phyloP scores from a whole-genome alignment of 2,329 filamentous ascomycete species.

The Talaromyces rugulosus region DNA sequence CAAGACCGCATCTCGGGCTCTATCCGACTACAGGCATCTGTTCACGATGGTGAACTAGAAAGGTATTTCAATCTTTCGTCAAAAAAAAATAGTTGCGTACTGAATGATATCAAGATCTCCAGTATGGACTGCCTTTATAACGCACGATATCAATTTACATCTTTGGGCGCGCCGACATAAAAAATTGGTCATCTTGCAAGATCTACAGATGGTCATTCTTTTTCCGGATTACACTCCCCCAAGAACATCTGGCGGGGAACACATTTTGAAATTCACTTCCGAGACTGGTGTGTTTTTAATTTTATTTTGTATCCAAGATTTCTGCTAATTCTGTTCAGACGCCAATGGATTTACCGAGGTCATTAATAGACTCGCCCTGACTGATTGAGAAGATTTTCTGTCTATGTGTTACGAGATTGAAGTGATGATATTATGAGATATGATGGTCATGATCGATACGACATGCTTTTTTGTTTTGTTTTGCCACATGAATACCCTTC shows the following conservation, averaged over 20 bases:
- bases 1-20: conserved; percentile 48
- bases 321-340: conserved; percentile 23
- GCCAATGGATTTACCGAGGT: conserved; percentile 33
- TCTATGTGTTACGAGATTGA: background rate
- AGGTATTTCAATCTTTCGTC: conserved; percentile 27
- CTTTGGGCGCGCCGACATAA: conserved; percentile 46
- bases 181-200: conserved; percentile 45
- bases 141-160: conserved; percentile 41
- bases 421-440: background rate
- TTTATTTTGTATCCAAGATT: conserved; percentile 11
- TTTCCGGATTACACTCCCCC: conserved; percentile 47
- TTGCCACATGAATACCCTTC: background rate
- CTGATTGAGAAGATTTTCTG: background rate
- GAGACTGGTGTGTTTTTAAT: conserved; percentile 24
- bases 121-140: conserved; percentile 59
- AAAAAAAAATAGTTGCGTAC: background rate
- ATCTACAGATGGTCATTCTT: conserved; percentile 52
- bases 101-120: conserved; percentile 40
- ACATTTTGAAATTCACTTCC: conserved; percentile 36
- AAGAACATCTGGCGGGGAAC: conserved; percentile 30
- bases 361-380: conserved; percentile 26
- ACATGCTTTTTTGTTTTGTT: background rate
- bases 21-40: conserved; percentile 54
- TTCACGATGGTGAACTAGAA: conserved; percentile 49
- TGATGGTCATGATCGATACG: background rate